A percentile compares a stretch with the other conserved stretches of the same genome.
Evolutionary conservation across 768 basidiomycete species (phyloP).

Genomic region (Psilocybe cyanescens): DNA sequence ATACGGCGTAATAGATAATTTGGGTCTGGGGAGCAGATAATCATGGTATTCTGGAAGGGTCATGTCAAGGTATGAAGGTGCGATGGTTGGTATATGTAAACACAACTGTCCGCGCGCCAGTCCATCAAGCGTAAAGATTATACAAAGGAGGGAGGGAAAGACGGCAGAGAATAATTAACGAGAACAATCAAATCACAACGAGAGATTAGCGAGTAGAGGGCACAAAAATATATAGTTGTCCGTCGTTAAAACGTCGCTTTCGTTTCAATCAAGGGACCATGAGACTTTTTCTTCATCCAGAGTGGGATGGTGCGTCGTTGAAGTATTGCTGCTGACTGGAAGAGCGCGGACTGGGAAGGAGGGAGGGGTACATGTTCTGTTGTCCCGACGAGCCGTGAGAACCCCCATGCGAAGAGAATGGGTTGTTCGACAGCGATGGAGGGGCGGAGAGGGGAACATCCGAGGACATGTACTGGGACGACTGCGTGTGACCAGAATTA

Average conservation of each 20-base stretch:
- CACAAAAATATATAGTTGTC: conserved; percentile 10
- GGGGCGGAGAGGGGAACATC: conserved; percentile 58
- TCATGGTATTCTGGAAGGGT: conserved; percentile 7
- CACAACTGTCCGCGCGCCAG: conserved; percentile 17
- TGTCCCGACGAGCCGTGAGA: conserved; percentile 34
- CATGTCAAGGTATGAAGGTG: conserved; percentile 14
- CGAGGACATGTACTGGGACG: conserved; percentile 40
- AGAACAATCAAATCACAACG: conserved; percentile 6
- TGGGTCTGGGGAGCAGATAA: conserved; percentile 1
- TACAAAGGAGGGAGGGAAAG: conserved; percentile 16
- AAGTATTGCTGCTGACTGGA: conserved; percentile 37
- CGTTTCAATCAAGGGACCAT: not conserved
- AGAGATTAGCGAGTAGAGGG: conserved; percentile 4
- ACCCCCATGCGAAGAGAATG: conserved; percentile 37
- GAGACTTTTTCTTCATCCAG: conserved; percentile 26
- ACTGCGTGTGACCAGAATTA: conserved; percentile 29
- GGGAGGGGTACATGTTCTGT: conserved; percentile 38
- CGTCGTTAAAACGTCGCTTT: conserved; percentile 21
- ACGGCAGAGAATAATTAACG: conserved; percentile 13
- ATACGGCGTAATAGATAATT: conserved; percentile 16
- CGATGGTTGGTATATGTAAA: conserved; percentile 8
- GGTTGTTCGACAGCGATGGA: conserved; percentile 49
- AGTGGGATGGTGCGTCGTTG: conserved; percentile 40
- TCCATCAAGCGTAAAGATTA: conserved; percentile 17
- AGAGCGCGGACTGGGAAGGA: conserved; percentile 40